phyloP scores from a whole-genome alignment of 495 filamentous ascomycete genomes.

The Penicillium cinerascens region DNA sequence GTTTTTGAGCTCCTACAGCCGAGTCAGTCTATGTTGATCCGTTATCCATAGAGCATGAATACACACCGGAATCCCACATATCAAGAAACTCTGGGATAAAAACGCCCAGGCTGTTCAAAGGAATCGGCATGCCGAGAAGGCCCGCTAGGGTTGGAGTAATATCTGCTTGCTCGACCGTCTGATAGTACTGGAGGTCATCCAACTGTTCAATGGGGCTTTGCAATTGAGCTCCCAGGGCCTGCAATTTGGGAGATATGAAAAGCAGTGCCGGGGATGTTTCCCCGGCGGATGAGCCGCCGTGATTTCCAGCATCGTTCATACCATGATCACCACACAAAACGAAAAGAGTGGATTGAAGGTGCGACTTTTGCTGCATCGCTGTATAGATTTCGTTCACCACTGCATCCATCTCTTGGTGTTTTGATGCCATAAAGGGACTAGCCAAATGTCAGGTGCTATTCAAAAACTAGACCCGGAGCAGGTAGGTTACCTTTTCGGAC shows the following conservation, averaged over 20 bases:
- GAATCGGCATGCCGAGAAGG: conserved; percentile 81
- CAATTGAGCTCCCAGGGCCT: conserved; percentile 43
- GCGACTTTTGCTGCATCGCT: conserved; percentile 63
- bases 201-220: conserved; percentile 39
- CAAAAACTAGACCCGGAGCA: background rate
- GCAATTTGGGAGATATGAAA: conserved; percentile 86
- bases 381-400: conserved; percentile 73
- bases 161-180: conserved; percentile 84
- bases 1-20: conserved; percentile 43
- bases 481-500: conserved; percentile 66
- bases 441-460: conserved; percentile 9
- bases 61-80: conserved; percentile 64
- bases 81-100: conserved; percentile 75
- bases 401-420: conserved; percentile 91
- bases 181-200: conserved; percentile 73
- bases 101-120: conserved; percentile 87
- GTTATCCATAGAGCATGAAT: background rate
- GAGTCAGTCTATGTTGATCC: background rate
- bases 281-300: conserved; percentile 86
- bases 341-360: conserved; percentile 75
- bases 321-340: conserved; percentile 92
- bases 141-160: conserved; percentile 86
- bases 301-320: conserved; percentile 98
- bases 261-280: conserved; percentile 91
- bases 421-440: conserved; percentile 85